Base-by-base conservation (phyloP, 805 yeast genomes). In the Groenewaldozyma salmanticensis region DNA sequence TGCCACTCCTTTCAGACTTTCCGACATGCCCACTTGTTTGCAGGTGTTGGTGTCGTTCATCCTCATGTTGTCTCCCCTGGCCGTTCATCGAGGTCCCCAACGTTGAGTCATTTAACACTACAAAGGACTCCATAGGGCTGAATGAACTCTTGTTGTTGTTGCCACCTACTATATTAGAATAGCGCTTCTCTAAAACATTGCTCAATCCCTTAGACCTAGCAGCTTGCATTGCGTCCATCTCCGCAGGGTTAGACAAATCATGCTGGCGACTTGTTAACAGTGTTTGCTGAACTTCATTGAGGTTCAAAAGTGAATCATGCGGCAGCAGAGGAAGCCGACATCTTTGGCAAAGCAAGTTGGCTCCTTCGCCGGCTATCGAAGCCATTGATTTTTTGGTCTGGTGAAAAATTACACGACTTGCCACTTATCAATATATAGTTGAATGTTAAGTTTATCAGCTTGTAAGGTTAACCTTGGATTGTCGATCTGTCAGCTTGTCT, bases 241-340 rank as follows among this genome's bases (percentile, higher is more conserved):
- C 45, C 36, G 33, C 53, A 35, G 16, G 50, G 31, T 21, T 40
- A 31, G n/a, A 44, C 4, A 11, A 55, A 39, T 18, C 49, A 52
- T 15, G 40, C 39, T 62, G 64, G n/a, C 61, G 60, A n/a, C 36
- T 27, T 0, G 72, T 62, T 16, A 81, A 60, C 18, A 79, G 63
- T 31, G 71, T 68, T 3, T 70, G 60, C 53, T 80, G 87, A 0
- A 79, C 76, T 18, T 67, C 61, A 37, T 74, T 69, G 20, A 79
- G 55, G 24, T 69, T 70, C 17, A 62, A 56, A 11, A 81, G 55
- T 0, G 85, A 71, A 9, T 68, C 68, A 54, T 81, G 83, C 4
- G 79, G 59, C 9, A 57, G 54, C 24, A 81, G 53, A 1, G 83
- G 81, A 17, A 73, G 64, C 43, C 73, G 68, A 57, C 90, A 81